Base-by-base conservation (phyloP, 2,329 filamentous ascomycete species). In the Chalaropsis thielavioides region DNA sequence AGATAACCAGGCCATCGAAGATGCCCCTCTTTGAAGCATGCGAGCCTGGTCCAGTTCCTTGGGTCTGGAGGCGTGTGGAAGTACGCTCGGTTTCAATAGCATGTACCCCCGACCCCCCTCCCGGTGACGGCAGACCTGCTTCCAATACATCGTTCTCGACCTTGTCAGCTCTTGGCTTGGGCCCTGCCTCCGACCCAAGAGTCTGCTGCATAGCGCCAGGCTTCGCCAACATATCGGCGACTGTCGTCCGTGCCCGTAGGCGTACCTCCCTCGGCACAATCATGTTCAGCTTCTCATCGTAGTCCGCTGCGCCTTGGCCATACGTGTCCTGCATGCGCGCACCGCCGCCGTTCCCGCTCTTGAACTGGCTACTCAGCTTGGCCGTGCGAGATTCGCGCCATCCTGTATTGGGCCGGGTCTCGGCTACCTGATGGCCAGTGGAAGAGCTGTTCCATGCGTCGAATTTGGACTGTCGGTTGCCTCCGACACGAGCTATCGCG, bases 391-490 rank as follows among this genome's bases (percentile, higher is more conserved):
- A 87, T 62, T 84, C 79, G 27, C 89, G 84, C 90, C 90, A 95
- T 71, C 83, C 69, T 27, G 81, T 81, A 1, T 83, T 81, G 1
- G 87, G 79, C 2, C 77, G 75, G 67, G 83, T 85, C 67, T 92
- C 88, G 51, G 88, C 83, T 49, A 84, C 81, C 74, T 95, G 91
- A 73, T 96, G 90, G 58, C 89, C 89, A 0, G 87, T 86, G 5
- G 86, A 84, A 13, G 84, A 83, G 15, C 85, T 86, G 75, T 90
- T 90, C 84, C 85, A 89, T 4, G 83, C 79, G 73, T 88, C 86
- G 70, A 87, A 88, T 67, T 72, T 71, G 75, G 73, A 70, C 75
- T 73, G 43, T 71, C 72, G 24, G 80, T 78, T 61, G 77, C 72
- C 22, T 77, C 75, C 40, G 75, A 73, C 67, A 71, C 74, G 65